Conservation (phyloP, 2,329 filamentous ascomycete genomes). For the Helminthosporium solani region DNA sequence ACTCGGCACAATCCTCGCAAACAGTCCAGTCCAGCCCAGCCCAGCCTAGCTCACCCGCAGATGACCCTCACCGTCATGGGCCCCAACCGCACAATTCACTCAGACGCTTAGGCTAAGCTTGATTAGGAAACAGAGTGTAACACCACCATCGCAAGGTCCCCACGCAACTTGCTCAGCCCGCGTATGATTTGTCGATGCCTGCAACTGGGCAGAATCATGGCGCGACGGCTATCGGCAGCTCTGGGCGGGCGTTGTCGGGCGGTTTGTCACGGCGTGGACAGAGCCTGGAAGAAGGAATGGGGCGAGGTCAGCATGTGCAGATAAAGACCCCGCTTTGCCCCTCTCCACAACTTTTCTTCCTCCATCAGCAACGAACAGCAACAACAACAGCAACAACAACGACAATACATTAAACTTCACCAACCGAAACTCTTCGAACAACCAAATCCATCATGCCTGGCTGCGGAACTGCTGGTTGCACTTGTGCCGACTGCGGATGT, state of each 20-base stretch:
- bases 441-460: constrained; percentile 25
- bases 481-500: constrained; percentile 32
- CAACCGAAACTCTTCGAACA: neutral
- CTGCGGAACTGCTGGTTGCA: constrained; percentile 32
- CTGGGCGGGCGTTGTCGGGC: neutral
- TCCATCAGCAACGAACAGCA: neutral
- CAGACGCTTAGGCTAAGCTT: too few relatives aligned
- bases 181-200: neutral
- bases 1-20: too few relatives aligned
- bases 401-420: too few relatives aligned
- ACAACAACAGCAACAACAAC: too few relatives aligned
- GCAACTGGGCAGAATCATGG: neutral
- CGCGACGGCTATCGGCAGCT: neutral
- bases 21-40: too few relatives aligned
- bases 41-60: too few relatives aligned
- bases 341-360: constrained; percentile 4
- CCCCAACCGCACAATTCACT: too few relatives aligned
- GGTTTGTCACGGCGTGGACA: neutral
- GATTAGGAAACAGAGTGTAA: too few relatives aligned
- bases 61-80: too few relatives aligned
- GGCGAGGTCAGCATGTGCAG: neutral
- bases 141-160: neutral
- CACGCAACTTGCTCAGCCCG: constrained; percentile 1
- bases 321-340: constrained; percentile 12
- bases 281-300: too few relatives aligned